Conservation (phyloP, 2,329 filamentous ascomycete genomes). For the Didymellaceae sp. region DNA sequence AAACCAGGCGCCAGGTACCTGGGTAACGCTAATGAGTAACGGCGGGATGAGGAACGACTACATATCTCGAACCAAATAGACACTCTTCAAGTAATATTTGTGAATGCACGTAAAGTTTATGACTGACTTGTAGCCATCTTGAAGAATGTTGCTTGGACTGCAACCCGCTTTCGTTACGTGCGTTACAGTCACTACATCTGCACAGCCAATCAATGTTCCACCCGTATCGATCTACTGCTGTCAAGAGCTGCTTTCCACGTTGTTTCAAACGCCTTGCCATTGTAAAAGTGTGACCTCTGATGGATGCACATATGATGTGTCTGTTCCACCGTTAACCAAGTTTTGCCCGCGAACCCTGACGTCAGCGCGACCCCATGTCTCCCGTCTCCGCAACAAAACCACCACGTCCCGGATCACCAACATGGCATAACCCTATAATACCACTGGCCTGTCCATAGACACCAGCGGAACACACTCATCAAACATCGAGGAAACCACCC, state of each 20-base stretch:
- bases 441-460: constrained; percentile 9
- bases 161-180: no score
- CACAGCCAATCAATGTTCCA: no score
- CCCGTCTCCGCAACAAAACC: constrained; percentile 11
- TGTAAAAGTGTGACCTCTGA: no score
- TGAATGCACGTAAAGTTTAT: no score
- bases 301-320: constrained; percentile 13
- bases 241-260: no score
- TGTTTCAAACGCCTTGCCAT: no score
- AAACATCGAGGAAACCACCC: not conserved
- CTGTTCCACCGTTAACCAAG: constrained; percentile 25
- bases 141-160: no score
- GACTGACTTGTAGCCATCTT: no score
- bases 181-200: no score
- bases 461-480: not conserved
- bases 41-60: not conserved
- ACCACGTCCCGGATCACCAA: not conserved
- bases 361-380: constrained; percentile 20
- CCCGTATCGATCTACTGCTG: no score
- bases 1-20: not conserved
- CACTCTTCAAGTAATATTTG: not conserved
- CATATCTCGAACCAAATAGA: not conserved
- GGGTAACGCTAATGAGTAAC: not conserved
- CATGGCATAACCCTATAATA: constrained; percentile 16
- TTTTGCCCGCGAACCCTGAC: constrained; percentile 28